Percentiles rank a stretch among this genome's conserved stretches.
phyloP scores from a whole-genome alignment of 2,329 filamentous ascomycete species.

The Stylonectria norvegica region DNA sequence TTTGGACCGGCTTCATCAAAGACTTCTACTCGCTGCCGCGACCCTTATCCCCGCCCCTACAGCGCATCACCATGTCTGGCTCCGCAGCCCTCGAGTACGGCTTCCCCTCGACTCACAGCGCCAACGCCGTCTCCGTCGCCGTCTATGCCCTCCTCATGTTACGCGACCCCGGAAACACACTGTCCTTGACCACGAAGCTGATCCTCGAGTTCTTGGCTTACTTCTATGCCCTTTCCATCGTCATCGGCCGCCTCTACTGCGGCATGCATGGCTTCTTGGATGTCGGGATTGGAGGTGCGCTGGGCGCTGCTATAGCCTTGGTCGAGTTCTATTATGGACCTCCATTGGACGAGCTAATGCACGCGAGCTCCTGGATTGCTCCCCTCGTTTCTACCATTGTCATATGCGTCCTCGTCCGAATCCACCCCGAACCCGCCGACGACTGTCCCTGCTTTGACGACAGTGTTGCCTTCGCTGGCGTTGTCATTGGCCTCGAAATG shows the following conservation, averaged over 20 bases:
- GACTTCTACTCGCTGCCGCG: constrained; percentile 90
- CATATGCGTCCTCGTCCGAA: constrained; percentile 73
- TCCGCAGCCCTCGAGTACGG: constrained; percentile 94
- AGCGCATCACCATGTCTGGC: constrained; percentile 96
- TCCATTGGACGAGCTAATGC: constrained; percentile 67
- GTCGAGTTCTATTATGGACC: constrained; percentile 60
- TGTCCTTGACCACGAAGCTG: constrained; percentile 56
- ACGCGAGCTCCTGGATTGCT: constrained; percentile 60
- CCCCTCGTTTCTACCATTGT: constrained; percentile 61
- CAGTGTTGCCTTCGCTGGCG: constrained; percentile 87
- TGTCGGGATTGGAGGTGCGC: constrained; percentile 72
- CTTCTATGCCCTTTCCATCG: constrained; percentile 83
- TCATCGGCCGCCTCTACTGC: constrained; percentile 89
- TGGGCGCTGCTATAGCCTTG: constrained; percentile 65
- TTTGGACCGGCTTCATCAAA: constrained; percentile 90
- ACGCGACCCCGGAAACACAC: constrained; percentile 59
- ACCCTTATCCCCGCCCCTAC: constrained; percentile 84
- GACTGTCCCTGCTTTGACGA: constrained; percentile 97
- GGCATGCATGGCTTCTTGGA: constrained; percentile 98
- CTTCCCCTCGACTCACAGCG: constrained; percentile 94
- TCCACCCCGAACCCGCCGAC: constrained; percentile 94
- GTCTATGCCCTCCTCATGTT: constrained; percentile 76
- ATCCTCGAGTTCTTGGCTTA: constrained; percentile 68
- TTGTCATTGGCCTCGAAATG: constrained; percentile 78
- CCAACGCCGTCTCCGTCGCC: constrained; percentile 92